Conservation (phyloP, 2,329 filamentous ascomycete species). For the Eurotiales sp. region DNA sequence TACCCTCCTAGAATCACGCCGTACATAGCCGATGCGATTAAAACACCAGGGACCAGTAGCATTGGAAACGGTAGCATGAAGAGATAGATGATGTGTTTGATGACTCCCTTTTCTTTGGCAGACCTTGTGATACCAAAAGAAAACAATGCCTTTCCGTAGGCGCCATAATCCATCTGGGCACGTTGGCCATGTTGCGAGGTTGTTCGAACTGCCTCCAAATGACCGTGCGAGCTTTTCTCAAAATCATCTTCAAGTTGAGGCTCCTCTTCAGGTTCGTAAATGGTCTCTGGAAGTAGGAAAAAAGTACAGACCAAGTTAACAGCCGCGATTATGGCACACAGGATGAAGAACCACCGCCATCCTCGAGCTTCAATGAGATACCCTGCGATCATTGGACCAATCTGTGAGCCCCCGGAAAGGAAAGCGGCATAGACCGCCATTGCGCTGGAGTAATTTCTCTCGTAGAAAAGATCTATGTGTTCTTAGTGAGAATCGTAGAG, state of each 20-base stretch:
- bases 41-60: conserved; percentile 21
- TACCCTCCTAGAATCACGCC: conserved; percentile 26
- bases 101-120: background rate
- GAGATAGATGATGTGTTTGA: no score
- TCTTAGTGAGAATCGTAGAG: conserved; percentile 12
- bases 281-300: conserved; percentile 35
- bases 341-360: conserved; percentile 39
- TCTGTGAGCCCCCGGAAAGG: conserved; percentile 31
- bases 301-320: conserved; percentile 29
- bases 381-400: conserved; percentile 34
- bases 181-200: no score
- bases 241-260: background rate
- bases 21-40: conserved; percentile 26
- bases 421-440: conserved; percentile 34
- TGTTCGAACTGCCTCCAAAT: no score
- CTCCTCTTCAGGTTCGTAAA: conserved; percentile 24
- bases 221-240: background rate
- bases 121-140: conserved; percentile 13
- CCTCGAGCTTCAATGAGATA: conserved; percentile 30
- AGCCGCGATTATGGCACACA: conserved; percentile 29
- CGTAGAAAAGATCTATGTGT: conserved; percentile 23
- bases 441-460: conserved; percentile 25
- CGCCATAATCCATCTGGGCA: conserved; percentile 8
- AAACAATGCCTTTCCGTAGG: conserved; percentile 10
- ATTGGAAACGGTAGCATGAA: conserved; percentile 25